Conservation (phyloP, 176 grass and related monocot genomes). For the Carex cristatella region DNA sequence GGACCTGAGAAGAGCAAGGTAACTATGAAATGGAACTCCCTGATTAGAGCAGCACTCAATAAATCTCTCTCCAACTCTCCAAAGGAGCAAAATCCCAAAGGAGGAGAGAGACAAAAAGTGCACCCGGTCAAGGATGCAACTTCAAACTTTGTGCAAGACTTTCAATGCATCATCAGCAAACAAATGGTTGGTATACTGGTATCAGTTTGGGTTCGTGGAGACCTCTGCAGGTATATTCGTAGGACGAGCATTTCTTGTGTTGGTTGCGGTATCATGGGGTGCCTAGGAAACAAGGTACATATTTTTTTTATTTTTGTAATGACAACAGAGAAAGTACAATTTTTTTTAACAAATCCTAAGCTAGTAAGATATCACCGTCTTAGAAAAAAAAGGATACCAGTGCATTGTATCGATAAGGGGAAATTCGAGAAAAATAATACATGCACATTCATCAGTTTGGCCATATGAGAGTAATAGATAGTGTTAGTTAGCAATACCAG, state of each 20-base stretch:
- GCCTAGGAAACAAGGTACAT: constrained; percentile 88
- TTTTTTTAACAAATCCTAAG: background rate
- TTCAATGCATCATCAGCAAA: constrained; percentile 78
- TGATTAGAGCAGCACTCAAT: constrained; percentile 59
- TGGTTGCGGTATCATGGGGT: constrained; percentile 83
- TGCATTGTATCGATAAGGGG: background rate
- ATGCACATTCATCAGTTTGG: background rate
- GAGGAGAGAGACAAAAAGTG: background rate
- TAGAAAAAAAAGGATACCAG: background rate
- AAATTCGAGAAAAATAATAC: background rate
- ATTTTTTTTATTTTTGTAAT: background rate
- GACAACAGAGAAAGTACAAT: background rate
- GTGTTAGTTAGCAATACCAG: background rate
- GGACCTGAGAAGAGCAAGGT: constrained; percentile 53
- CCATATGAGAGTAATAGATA: background rate
- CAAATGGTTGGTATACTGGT: constrained; percentile 91
- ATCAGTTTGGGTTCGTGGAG: constrained; percentile 60
- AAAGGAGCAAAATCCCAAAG: background rate
- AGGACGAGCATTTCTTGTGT: constrained; percentile 54
- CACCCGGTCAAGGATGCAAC: constrained; percentile 28
- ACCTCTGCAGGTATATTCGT: constrained; percentile 44
- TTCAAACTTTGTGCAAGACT: constrained; percentile 22
- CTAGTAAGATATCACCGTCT: background rate
- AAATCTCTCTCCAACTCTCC: constrained; percentile 10
- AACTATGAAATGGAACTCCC: constrained; percentile 74